Evolutionary conservation across 202 grass and related monocot genomes (phyloP).

Genomic region (Musa balbisiana): DNA sequence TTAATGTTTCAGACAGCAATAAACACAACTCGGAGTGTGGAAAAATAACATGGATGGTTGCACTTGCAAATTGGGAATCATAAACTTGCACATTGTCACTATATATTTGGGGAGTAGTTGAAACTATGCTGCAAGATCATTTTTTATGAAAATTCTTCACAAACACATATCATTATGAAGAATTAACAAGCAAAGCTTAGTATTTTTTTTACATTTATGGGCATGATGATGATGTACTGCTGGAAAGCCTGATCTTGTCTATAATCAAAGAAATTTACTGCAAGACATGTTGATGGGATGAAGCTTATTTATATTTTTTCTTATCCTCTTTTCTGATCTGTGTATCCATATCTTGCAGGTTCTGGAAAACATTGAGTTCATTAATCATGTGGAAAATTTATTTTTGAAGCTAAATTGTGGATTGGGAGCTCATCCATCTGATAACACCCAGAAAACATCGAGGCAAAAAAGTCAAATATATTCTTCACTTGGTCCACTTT

Average conservation of each 20-base stretch:
- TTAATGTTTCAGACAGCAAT: background rate
- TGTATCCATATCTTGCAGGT: constrained; percentile 34
- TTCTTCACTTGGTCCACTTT: constrained; percentile 12
- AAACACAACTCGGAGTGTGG: background rate
- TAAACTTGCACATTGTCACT: background rate
- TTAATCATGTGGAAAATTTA: constrained; percentile 58
- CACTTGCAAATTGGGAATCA: background rate
- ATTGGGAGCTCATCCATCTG: constrained; percentile 35
- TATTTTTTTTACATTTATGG: background rate
- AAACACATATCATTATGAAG: background rate
- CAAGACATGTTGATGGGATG: too few relatives aligned
- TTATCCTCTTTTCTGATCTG: constrained; percentile 7
- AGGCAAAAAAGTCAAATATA: constrained; percentile 30
- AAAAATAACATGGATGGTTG: background rate
- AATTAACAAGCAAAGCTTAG: background rate
- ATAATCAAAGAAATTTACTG: too few relatives aligned
- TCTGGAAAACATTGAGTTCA: constrained; percentile 61
- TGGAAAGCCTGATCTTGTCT: background rate
- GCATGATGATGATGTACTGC: background rate
- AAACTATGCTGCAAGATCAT: background rate
- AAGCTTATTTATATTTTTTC: constrained; percentile 2
- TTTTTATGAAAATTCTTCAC: background rate
- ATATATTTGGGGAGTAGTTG: background rate
- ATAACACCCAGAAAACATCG: constrained; percentile 31
- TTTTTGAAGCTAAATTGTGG: constrained; percentile 55